phyloP scores from a whole-genome alignment of 1,284 basidiomycete species.

The Pholiota adiposa region DNA sequence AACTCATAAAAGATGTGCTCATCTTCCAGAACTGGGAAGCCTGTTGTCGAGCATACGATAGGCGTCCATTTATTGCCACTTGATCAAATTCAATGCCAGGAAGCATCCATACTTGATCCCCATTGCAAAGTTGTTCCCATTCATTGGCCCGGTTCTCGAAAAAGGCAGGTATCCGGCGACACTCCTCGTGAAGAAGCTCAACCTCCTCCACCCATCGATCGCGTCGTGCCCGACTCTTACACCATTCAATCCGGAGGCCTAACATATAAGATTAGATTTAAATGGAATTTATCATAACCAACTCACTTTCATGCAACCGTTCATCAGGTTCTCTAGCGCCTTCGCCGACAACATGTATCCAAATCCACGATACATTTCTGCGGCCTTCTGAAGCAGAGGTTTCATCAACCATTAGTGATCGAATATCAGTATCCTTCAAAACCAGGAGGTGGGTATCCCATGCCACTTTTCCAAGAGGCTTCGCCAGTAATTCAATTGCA shows the following conservation, averaged over 20 bases:
- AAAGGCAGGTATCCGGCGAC: conserved; percentile 14
- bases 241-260: conserved; percentile 26
- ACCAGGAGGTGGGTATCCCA: neutral
- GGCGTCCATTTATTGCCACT: neutral
- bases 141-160: conserved; percentile 10
- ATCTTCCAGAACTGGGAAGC: conserved; percentile 2
- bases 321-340: neutral
- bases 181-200: conserved; percentile 21
- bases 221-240: conserved; percentile 16
- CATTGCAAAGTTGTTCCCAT: neutral
- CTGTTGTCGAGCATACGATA: conserved; percentile 9
- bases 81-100: conserved; percentile 1
- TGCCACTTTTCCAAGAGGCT: neutral
- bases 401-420: neutral
- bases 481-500: neutral
- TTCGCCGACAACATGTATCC: conserved; percentile 1
- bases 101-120: neutral
- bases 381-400: conserved; percentile 1
- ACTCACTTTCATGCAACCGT: conserved; percentile 11
- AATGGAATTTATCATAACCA: neutral
- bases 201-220: conserved; percentile 23
- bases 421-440: conserved; percentile 8
- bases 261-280: neutral
- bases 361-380: conserved; percentile 15
- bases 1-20: neutral